A percentile compares a stretch with the other conserved stretches of the same genome.
Conservation (phyloP, 805 yeast genomes). For the Komagataella mondaviorum region DNA sequence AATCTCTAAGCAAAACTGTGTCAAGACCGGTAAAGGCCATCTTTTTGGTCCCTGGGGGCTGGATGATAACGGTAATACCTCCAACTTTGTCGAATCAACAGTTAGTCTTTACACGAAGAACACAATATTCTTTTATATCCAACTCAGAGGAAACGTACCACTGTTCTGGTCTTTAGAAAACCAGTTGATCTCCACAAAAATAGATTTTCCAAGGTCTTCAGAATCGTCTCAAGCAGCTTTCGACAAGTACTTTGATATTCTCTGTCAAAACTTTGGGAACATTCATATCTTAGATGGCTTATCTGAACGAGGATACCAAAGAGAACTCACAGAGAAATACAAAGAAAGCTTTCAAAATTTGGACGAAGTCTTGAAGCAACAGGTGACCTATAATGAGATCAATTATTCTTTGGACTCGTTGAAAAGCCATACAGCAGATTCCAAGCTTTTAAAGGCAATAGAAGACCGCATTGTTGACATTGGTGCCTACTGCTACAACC, state of each 20-base stretch:
- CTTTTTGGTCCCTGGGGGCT: slow-evolving; percentile 42
- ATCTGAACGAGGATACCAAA: slow-evolving; percentile 26
- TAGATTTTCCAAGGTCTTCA: slow-evolving; percentile 33
- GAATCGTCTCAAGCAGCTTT: slow-evolving; percentile 44
- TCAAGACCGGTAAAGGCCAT: slow-evolving; percentile 24
- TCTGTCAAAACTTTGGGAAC: slow-evolving; percentile 34
- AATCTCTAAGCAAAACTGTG: slow-evolving; percentile 37
- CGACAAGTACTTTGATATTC: slow-evolving; percentile 30
- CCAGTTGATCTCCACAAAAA: slow-evolving; percentile 28
- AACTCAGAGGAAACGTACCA: slow-evolving; percentile 41
- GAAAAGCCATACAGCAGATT: slow-evolving; percentile 12
- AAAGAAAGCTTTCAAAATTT: slow-evolving; percentile 9
- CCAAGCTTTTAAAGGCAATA: slow-evolving; percentile 9
- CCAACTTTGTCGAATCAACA: slow-evolving; percentile 41
- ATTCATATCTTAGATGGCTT: slow-evolving; percentile 36
- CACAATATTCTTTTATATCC: slow-evolving; percentile 28
- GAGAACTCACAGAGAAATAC: slow-evolving; percentile 28
- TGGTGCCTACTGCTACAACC: slow-evolving; percentile 32
- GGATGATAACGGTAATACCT: slow-evolving; percentile 40
- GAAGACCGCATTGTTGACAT: slow-evolving; percentile 22
- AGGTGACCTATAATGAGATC: slow-evolving; percentile 19
- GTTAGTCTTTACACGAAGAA: slow-evolving; percentile 27
- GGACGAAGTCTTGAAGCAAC: slow-evolving; percentile 5
- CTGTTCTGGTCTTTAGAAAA: slow-evolving; percentile 38
- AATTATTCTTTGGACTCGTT: slow-evolving; percentile 22